phyloP scores from a whole-genome alignment of 306 rosid species.

The Alnus glutinosa region DNA sequence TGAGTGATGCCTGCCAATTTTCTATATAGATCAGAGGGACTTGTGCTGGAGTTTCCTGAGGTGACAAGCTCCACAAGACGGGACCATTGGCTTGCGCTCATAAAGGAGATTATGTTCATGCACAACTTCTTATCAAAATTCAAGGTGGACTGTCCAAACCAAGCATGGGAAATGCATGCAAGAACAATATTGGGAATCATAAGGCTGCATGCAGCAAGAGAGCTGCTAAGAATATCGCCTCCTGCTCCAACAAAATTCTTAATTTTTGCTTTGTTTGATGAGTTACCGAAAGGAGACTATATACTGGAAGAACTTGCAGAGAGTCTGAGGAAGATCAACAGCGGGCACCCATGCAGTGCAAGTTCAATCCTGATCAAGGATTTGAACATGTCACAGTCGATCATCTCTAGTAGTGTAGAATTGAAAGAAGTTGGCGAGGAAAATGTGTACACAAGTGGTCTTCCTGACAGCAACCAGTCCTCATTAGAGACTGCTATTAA shows the following conservation, averaged over 20 bases:
- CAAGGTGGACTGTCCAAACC: slow-evolving; percentile 43
- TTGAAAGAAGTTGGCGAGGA: slow-evolving; percentile 29
- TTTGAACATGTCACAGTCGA: slow-evolving; percentile 44
- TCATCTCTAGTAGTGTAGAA: slow-evolving; percentile 30
- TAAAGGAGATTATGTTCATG: slow-evolving; percentile 69
- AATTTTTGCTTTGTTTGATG: slow-evolving; percentile 75
- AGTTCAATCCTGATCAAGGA: slow-evolving; percentile 55
- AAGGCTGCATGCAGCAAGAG: slow-evolving; percentile 95
- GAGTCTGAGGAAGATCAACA: slow-evolving; percentile 52
- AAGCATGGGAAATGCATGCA: slow-evolving; percentile 85
- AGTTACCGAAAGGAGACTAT: slow-evolving; percentile 85
- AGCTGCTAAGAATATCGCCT: slow-evolving; percentile 83
- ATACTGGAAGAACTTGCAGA: slow-evolving; percentile 78
- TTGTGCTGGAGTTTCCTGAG: slow-evolving; percentile 85
- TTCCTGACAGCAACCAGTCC: slow-evolving; percentile 33
- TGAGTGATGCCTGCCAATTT: not conserved
- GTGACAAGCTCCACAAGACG: slow-evolving; percentile 91
- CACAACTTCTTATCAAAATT: slow-evolving; percentile 62
- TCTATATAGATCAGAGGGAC: slow-evolving; percentile 40
- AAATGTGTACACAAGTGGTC: slow-evolving; percentile 20
- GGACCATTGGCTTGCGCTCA: slow-evolving; percentile 87
- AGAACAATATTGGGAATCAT: slow-evolving; percentile 79
- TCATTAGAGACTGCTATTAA: slow-evolving; percentile 59
- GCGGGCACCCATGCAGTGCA: slow-evolving; percentile 63
- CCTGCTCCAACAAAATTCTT: slow-evolving; percentile 84